phyloP scores from a whole-genome alignment of 257 asterid genomes.

The Fraxinus excelsior region DNA sequence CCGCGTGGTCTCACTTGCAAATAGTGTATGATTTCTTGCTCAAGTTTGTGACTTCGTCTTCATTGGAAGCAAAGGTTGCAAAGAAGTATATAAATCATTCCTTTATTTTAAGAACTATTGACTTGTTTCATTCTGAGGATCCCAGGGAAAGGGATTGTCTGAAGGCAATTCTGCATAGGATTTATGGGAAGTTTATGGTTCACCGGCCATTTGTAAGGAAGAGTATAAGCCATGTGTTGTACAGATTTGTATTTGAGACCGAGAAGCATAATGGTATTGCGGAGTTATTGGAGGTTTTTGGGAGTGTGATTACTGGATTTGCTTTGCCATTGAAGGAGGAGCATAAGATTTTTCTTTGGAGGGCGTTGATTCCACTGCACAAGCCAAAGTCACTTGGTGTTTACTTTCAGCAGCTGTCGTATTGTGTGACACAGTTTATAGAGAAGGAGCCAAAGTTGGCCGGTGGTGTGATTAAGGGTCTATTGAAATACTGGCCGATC shows the following conservation, averaged over 20 bases:
- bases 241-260: conserved; percentile 63
- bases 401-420: conserved; percentile 79
- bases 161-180: conserved; percentile 77
- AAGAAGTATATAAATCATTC: conserved; percentile 68
- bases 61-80: conserved; percentile 68
- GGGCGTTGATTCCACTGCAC: conserved; percentile 74
- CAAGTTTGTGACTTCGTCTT: conserved; percentile 62
- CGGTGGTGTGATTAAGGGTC: conserved; percentile 59
- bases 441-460: conserved; percentile 90
- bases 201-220: conserved; percentile 82
- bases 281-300: conserved; percentile 80
- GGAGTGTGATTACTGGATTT: conserved; percentile 89
- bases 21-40: conserved; percentile 74
- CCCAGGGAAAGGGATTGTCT: conserved; percentile 85
- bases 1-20: conserved; percentile 85
- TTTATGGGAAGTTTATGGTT: conserved; percentile 82
- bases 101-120: conserved; percentile 63
- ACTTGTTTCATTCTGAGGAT: conserved; percentile 82
- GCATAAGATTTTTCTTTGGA: conserved; percentile 74
- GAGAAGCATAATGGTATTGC: conserved; percentile 83
- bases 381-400: conserved; percentile 77
- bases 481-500: conserved; percentile 83
- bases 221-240: conserved; percentile 66
- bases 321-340: conserved; percentile 87
- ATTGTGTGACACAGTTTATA: conserved; percentile 67